Evolutionary conservation across 495 filamentous ascomycete species (phyloP).

Genomic region (Terfezia boudieri): DNA sequence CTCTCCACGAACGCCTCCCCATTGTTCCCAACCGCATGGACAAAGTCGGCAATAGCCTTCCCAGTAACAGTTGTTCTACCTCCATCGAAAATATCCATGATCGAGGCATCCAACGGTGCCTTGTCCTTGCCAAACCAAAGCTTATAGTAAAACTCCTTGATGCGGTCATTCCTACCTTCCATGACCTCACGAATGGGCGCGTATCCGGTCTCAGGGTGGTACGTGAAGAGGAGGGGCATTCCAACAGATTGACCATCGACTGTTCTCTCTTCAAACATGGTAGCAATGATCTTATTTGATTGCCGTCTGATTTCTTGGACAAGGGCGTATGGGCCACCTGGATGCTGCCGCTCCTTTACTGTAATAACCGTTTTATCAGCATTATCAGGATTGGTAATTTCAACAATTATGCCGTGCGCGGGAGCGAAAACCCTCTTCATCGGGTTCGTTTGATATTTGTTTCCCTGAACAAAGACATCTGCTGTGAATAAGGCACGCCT

Average conservation of each 20-base stretch:
- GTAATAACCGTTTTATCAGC: conserved; percentile 56
- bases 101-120: conserved; percentile 60
- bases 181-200: conserved; percentile 91
- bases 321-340: conserved; percentile 45
- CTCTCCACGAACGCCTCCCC: conserved; percentile 96
- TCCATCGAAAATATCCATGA: conserved; percentile 72
- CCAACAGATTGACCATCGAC: conserved; percentile 55
- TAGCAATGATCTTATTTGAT: conserved; percentile 58
- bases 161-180: conserved; percentile 78
- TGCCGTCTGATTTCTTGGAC: conserved; percentile 63
- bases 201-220: conserved; percentile 82
- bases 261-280: conserved; percentile 74
- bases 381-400: conserved; percentile 58
- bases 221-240: conserved; percentile 65
- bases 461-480: conserved; percentile 81
- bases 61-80: conserved; percentile 66
- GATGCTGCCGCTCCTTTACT: conserved; percentile 46
- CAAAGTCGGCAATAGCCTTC: conserved; percentile 90
- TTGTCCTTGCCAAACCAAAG: conserved; percentile 84
- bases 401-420: conserved; percentile 63
- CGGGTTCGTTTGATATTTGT: conserved; percentile 92
- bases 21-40: conserved; percentile 93
- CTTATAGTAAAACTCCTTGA: conserved; percentile 95
- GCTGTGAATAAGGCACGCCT: conserved; percentile 92
- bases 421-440: conserved; percentile 79